phyloP scores from a whole-genome alignment of 371 early-diverging fungal species.

The Synchytrium microbalum region DNA sequence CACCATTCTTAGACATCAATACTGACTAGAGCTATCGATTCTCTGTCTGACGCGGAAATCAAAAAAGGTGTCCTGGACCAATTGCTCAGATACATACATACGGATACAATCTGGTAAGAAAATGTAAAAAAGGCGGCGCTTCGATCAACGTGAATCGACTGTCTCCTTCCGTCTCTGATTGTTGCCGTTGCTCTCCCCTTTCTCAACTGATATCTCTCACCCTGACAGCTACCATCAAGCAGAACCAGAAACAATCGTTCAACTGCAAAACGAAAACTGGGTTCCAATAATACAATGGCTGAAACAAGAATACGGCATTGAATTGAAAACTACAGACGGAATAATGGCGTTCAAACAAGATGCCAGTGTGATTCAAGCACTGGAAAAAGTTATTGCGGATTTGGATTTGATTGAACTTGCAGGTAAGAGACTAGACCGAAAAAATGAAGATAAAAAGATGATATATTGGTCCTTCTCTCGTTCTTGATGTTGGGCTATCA shows the following conservation, averaged over 20 bases:
- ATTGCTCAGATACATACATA: slow-evolving; percentile 71
- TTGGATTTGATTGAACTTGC: slow-evolving; percentile 67
- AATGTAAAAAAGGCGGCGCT: no score
- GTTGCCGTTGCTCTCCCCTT: neutral
- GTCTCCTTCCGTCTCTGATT: no score
- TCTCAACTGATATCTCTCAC: neutral
- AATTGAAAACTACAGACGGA: slow-evolving; percentile 63
- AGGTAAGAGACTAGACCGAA: slow-evolving; percentile 22
- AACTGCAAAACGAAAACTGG: slow-evolving; percentile 75
- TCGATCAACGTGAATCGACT: no score
- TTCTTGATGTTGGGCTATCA: slow-evolving; percentile 6
- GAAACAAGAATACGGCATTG: slow-evolving; percentile 50
- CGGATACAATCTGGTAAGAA: slow-evolving; percentile 77
- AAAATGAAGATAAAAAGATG: no score
- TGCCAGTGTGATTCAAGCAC: slow-evolving; percentile 44
- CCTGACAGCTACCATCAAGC: slow-evolving; percentile 60
- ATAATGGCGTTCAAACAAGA: slow-evolving; percentile 64
- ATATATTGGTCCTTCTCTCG: neutral
- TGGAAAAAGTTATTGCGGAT: slow-evolving; percentile 44
- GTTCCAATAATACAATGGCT: slow-evolving; percentile 77
- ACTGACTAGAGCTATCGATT: slow-evolving; percentile 73
- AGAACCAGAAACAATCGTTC: slow-evolving; percentile 58
- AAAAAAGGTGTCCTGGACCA: slow-evolving; percentile 64
- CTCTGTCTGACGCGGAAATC: slow-evolving; percentile 42
- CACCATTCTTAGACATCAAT: slow-evolving; percentile 44